Percentiles rank a stretch among this genome's conserved stretches.
These are phyloP conservation scores for Nemania serpens DNA, from an alignment of 2,329 filamentous ascomycete species.

Conservation along the genomic window DNA sequence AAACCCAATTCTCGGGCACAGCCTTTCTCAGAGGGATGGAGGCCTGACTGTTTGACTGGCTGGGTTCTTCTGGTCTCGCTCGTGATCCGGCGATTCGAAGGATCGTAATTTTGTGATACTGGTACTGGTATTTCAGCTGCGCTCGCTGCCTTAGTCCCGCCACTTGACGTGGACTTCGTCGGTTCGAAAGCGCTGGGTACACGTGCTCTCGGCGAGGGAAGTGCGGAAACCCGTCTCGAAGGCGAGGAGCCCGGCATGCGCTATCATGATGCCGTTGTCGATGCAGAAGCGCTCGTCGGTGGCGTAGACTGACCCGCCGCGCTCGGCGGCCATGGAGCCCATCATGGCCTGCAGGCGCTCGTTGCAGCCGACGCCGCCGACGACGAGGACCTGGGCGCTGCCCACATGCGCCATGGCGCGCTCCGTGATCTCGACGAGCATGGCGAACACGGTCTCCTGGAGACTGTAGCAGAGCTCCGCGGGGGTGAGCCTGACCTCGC, in stretches of 20 bases:
- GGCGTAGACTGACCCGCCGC: constrained; percentile 88
- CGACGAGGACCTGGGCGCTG: constrained; percentile 86
- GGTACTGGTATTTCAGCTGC: background rate
- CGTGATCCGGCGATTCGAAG: constrained; percentile 5
- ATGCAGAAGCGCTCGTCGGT: constrained; percentile 98
- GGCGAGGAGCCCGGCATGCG: constrained; percentile 87
- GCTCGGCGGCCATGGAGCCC: constrained; percentile 88
- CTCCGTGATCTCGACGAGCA: constrained; percentile 98
- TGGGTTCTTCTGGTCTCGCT: background rate
- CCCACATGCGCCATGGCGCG: constrained; percentile 98
- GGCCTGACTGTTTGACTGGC: too few species aligned
- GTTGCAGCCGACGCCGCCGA: constrained; percentile 95
- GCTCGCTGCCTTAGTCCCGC: constrained; percentile 59
- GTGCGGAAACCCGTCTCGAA: constrained; percentile 82
- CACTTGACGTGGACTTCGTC: constrained; percentile 82
- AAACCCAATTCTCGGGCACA: too few species aligned
- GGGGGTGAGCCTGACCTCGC: constrained; percentile 67
- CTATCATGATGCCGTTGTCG: constrained; percentile 99
- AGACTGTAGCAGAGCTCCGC: constrained; percentile 92
- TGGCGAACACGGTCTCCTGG: constrained; percentile 94
- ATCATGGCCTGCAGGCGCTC: constrained; percentile 97
- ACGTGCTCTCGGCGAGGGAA: constrained; percentile 77
- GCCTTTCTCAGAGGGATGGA: too few species aligned
- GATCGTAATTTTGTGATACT: too few species aligned
- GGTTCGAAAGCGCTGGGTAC: constrained; percentile 81